Conservation (phyloP, 805 yeast species). For the Metschnikowia hibisci region DNA sequence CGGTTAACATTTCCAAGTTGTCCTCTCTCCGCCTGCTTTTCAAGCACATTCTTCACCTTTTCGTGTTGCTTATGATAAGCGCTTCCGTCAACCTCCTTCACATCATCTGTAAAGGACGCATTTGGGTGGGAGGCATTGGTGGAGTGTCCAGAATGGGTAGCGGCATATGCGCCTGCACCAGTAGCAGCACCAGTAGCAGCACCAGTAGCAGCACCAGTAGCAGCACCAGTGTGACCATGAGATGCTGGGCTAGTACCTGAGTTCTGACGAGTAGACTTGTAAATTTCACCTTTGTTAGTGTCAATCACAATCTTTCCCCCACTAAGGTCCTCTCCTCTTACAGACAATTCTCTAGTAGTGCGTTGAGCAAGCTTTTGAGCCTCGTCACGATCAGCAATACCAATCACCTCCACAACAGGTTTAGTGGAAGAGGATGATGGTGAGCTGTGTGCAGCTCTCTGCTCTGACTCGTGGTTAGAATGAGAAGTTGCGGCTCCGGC, state of each 20-base stretch:
- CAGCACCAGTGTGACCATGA: background rate
- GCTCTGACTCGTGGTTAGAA: background rate
- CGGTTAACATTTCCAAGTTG: constrained; percentile 1
- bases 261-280: constrained; percentile 9
- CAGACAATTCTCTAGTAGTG: constrained; percentile 28
- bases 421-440: constrained; percentile 1
- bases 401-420: constrained; percentile 33
- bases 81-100: constrained; percentile 3
- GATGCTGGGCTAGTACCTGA: background rate
- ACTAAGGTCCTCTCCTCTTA: constrained; percentile 30
- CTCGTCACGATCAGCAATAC: constrained; percentile 26
- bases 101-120: constrained; percentile 3
- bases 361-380: constrained; percentile 32
- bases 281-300: constrained; percentile 32
- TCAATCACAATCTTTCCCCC: constrained; percentile 34
- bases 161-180: background rate
- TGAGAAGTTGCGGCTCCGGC: constrained; percentile 2
- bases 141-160: background rate
- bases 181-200: background rate
- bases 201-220: background rate
- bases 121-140: background rate
- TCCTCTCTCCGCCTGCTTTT: constrained; percentile 1
- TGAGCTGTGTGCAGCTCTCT: background rate
- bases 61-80: constrained; percentile 7
- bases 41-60: constrained; percentile 3